Evolutionary conservation across 345 rosid species (phyloP).

Genomic region (Heritiera littoralis): DNA sequence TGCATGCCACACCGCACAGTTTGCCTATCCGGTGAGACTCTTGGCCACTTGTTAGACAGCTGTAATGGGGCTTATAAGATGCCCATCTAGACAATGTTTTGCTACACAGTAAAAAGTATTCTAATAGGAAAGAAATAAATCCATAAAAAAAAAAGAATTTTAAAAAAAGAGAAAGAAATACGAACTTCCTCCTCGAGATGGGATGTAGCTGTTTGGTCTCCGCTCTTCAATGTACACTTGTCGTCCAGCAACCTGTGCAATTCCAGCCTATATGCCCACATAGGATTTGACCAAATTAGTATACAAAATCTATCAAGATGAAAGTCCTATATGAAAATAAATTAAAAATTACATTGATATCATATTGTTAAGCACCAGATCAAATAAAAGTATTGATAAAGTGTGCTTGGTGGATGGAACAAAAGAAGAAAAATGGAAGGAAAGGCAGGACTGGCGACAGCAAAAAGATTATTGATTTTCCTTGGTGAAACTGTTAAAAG

Average conservation of each 20-base stretch:
- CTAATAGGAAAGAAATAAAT: not conserved
- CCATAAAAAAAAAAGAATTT: no score
- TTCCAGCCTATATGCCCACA: slow-evolving; percentile 42
- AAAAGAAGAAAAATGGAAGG: not conserved
- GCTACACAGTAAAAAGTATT: not conserved
- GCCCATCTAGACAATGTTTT: not conserved
- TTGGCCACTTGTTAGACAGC: not conserved
- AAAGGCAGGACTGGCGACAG: not conserved
- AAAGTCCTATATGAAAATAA: slow-evolving; percentile 1
- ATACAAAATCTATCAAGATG: not conserved
- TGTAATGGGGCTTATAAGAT: not conserved
- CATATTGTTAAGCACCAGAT: not conserved
- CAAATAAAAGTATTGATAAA: not conserved
- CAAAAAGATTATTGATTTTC: not conserved
- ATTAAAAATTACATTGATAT: not conserved
- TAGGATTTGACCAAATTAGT: not conserved
- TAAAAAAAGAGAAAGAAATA: not conserved
- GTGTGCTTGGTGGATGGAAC: not conserved
- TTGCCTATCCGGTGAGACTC: not conserved
- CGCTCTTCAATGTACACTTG: slow-evolving; percentile 71
- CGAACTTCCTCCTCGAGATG: slow-evolving; percentile 64
- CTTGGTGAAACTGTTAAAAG: not conserved
- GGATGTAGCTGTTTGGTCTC: slow-evolving; percentile 60
- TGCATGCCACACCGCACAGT: slow-evolving; percentile 6
- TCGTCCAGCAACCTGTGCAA: slow-evolving; percentile 55